A percentile compares a stretch with the other conserved stretches of the same genome.
Conservation (phyloP, 2,329 filamentous ascomycete species). For the Penicillium hesseltinei region DNA sequence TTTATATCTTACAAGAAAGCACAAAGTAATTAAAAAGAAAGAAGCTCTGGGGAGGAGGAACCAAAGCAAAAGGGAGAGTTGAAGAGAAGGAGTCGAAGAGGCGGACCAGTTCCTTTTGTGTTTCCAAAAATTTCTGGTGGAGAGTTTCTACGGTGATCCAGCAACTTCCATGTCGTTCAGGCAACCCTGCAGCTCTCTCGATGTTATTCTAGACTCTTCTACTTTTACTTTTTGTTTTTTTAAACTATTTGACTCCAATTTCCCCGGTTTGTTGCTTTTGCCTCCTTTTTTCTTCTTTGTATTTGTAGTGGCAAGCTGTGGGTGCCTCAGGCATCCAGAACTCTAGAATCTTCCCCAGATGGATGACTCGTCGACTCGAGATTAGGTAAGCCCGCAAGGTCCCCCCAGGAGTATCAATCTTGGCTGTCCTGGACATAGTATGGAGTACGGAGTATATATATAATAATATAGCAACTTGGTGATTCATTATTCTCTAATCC, state of each 20-base stretch:
- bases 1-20: slow-evolving; percentile 14
- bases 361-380: not conserved
- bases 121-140: slow-evolving; percentile 33
- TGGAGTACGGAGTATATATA: too few relatives aligned
- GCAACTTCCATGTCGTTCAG: slow-evolving; percentile 36
- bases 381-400: not conserved
- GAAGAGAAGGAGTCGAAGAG: slow-evolving; percentile 16
- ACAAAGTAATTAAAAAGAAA: slow-evolving; percentile 15
- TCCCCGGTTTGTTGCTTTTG: not conserved
- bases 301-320: not conserved
- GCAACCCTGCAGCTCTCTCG: slow-evolving; percentile 15
- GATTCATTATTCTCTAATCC: not conserved
- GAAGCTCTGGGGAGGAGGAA: slow-evolving; percentile 22
- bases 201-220: slow-evolving; percentile 22
- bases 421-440: not conserved
- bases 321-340: not conserved
- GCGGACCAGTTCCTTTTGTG: slow-evolving; percentile 29
- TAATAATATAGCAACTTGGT: not conserved
- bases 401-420: not conserved
- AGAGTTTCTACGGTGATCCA: slow-evolving; percentile 41
- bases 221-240: not conserved
- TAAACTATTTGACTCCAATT: not conserved
- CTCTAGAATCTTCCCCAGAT: slow-evolving; percentile 9
- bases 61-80: slow-evolving; percentile 21
- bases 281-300: not conserved